Evolutionary conservation across 495 filamentous ascomycete species (phyloP), one percentile per base, ranked within the genome.

Genomic region (Aspergillus funiculosus): DNA sequence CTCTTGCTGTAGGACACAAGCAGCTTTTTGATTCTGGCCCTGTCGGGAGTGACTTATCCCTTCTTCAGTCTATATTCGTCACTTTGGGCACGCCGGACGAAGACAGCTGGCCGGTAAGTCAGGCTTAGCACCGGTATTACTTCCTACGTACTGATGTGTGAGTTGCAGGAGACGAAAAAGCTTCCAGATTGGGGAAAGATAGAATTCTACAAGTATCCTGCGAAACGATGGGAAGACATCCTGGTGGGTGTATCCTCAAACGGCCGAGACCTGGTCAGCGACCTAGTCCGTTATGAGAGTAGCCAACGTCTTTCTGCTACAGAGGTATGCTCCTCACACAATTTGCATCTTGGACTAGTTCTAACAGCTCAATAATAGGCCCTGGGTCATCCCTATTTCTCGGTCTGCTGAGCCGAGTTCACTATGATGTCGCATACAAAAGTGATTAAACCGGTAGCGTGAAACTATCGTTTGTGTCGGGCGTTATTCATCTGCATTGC

Each of bases 51-150:
- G 94, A 99, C 63, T 72, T 99, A 22, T 85, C 87, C 4, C 70
- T 99, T 28, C 86, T 99, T 35, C 73, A 85, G 39, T 94, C 86
- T 52, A 90, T 96, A 14, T 99, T 99, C 64, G 78, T 80, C 61
- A 89, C 79, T 9, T 65, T 97, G 19, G 92, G 92, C 5, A 95
- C 89, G 2, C 92, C 92, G 0, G 81, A 82, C 34, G 64, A 74
- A 30, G 71, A 81, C 25, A 78, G 59, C 0, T 98, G 92, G 92
- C 91, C 91, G 26, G 81, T 81, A 71, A 38, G 51, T 52, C 32
- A 31, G 29, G 35, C 35, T 15, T 32, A 28, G 19, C 15, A 7
- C 11, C 4, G 5, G 4, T 21, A 5, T 13, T 5, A 18, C 18
- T 35, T 26, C 18, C 9, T 9, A 24, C 22, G 46, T 43, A 39